These are phyloP conservation scores for Chaetomium fimeti DNA, from an alignment of 495 filamentous ascomycete genomes.

Conservation along the genomic window DNA sequence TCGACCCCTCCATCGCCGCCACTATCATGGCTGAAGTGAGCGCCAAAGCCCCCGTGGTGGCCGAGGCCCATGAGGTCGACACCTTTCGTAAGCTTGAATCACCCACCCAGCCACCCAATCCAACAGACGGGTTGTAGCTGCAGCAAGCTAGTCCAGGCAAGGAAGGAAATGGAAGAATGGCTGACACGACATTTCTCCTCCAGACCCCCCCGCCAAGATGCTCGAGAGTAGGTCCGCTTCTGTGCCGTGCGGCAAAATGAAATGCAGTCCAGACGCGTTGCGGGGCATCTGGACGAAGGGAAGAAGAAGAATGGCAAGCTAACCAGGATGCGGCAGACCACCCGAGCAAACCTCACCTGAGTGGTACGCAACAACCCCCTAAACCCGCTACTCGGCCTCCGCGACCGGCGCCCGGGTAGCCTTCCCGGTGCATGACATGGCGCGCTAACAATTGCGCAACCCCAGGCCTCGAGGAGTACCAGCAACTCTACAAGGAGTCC, in stretches of 20 bases:
- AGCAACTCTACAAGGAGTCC: constrained; percentile 91
- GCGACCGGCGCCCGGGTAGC: constrained; percentile 8
- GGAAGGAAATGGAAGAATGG: background rate
- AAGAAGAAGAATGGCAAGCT: constrained; percentile 30
- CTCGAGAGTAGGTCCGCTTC: constrained; percentile 55
- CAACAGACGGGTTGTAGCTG: background rate
- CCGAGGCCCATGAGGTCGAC: constrained; percentile 81
- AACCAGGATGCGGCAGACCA: constrained; percentile 48
- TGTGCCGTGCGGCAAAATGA: constrained; percentile 25
- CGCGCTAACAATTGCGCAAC: constrained; percentile 25
- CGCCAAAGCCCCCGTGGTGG: constrained; percentile 66
- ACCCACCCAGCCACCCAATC: constrained; percentile 11
- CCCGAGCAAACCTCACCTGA: constrained; percentile 57
- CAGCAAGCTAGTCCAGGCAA: background rate
- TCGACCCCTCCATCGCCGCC: constrained; percentile 33
- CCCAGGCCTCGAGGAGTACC: constrained; percentile 75
- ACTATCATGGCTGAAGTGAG: constrained; percentile 62
- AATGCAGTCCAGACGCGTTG: constrained; percentile 16
- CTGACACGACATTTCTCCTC: constrained; percentile 8
- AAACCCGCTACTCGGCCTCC: constrained; percentile 2
- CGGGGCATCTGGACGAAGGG: constrained; percentile 35
- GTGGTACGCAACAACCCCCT: constrained; percentile 43
- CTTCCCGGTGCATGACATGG: background rate
- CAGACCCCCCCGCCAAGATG: constrained; percentile 55
- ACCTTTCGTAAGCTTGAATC: constrained; percentile 60